Conservation (phyloP, 208 protist species). For the Phytomonas francai region DNA sequence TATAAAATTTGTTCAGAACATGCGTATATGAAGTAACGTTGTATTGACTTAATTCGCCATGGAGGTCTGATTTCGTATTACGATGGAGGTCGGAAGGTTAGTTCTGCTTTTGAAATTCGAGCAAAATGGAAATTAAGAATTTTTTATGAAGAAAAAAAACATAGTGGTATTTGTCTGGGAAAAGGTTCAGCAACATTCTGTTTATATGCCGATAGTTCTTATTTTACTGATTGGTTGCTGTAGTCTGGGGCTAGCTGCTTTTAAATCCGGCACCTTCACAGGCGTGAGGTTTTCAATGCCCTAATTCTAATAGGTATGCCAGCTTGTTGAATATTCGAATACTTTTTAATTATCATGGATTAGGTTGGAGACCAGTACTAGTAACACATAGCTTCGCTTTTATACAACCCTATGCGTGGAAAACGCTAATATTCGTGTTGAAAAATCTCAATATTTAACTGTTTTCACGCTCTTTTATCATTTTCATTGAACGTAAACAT, state of each 20-base stretch:
- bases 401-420: not conserved
- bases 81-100: not conserved
- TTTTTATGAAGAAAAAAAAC: not conserved
- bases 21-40: not conserved
- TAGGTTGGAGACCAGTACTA: not conserved
- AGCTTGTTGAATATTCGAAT: not conserved
- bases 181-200: not conserved
- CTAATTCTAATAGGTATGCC: not conserved
- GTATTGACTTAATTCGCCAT: not conserved
- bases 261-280: not conserved
- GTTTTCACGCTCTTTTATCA: not conserved
- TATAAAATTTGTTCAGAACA: not conserved
- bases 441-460: not conserved
- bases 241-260: not conserved
- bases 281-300: not conserved
- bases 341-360: not conserved
- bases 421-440: not conserved
- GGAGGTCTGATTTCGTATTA: not conserved
- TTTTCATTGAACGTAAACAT: not conserved
- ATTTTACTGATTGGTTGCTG: not conserved
- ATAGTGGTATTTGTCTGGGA: not conserved
- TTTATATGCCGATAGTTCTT: not conserved
- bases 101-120: not conserved
- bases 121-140: not conserved
- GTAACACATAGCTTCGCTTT: not conserved